phyloP scores from a whole-genome alignment of 2,329 filamentous ascomycete species.

The Gaeumannomyces tritici region DNA sequence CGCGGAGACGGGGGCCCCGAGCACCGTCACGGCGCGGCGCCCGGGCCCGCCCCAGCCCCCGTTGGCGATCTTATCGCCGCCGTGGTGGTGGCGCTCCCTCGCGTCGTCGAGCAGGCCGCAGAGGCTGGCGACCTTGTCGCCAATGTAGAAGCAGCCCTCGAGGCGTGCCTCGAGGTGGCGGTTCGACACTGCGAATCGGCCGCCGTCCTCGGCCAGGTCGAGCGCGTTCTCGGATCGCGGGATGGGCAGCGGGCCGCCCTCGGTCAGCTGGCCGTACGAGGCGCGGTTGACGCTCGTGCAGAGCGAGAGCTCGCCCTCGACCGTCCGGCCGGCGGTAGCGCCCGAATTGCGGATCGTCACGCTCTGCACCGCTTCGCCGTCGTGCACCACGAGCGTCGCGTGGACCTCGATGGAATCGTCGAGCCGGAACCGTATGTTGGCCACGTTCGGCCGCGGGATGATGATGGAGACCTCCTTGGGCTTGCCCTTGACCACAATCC shows the following conservation, averaged over 20 bases:
- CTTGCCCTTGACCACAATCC: neutral
- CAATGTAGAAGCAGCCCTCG: neutral
- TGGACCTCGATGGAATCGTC: constrained; percentile 1
- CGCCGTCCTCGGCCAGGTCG: neutral
- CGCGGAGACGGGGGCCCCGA: neutral
- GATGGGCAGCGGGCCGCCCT: constrained; percentile 9
- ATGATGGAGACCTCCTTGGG: constrained; percentile 3
- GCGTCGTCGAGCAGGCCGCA: neutral
- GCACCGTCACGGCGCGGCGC: neutral
- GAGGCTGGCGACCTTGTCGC: neutral
- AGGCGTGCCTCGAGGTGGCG: constrained; percentile 2
- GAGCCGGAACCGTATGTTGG: constrained; percentile 2
- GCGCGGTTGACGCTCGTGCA: constrained; percentile 10
- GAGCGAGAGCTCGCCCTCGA: constrained; percentile 6
- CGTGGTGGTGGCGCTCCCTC: neutral
- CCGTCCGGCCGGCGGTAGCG: neutral
- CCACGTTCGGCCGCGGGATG: constrained; percentile 2
- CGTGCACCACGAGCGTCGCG: constrained; percentile 1
- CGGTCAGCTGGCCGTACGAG: constrained; percentile 13
- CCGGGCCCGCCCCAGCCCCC: no score
- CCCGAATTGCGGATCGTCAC: constrained; percentile 7
- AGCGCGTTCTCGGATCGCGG: constrained; percentile 7
- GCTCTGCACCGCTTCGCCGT: constrained; percentile 8
- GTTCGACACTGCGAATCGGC: constrained; percentile 6
- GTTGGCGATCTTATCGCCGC: neutral